A percentile compares a stretch with the other conserved stretches of the same genome.
Evolutionary conservation across 1,139 yeast genomes (phyloP).

Genomic region (Sugiyamaella neomexicana): DNA sequence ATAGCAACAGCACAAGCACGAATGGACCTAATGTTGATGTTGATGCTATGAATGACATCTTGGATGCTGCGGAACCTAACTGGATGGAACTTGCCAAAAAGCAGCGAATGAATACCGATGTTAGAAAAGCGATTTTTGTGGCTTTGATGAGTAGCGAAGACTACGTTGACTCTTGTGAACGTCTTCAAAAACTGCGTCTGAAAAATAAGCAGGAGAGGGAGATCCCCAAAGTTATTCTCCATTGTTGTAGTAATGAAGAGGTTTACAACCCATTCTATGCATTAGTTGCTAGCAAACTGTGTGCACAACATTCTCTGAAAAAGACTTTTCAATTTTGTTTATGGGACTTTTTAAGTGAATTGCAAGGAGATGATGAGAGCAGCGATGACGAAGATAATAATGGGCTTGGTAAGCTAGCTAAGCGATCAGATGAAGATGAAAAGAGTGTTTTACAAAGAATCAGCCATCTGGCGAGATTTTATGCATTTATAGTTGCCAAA

Average conservation of each 20-base stretch:
- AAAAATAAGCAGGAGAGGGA: conserved; percentile 85
- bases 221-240: conserved; percentile 79
- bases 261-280: conserved; percentile 91
- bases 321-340: conserved; percentile 85
- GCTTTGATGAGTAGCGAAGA: conserved; percentile 96
- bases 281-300: conserved; percentile 70
- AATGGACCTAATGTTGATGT: conserved; percentile 26
- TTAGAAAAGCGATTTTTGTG: conserved; percentile 88
- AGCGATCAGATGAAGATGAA: conserved; percentile 39
- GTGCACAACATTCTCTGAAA: conserved; percentile 63
- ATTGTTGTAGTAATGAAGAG: conserved; percentile 82
- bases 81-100: conserved; percentile 84
- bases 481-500: conserved; percentile 71
- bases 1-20: not conserved
- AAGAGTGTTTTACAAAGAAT: conserved; percentile 57
- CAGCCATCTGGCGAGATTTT: conserved; percentile 75
- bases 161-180: conserved; percentile 80
- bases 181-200: conserved; percentile 74
- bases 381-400: conserved; percentile 39
- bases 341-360: conserved; percentile 83
- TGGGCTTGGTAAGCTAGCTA: conserved; percentile 10
- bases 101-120: conserved; percentile 93
- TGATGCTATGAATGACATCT: conserved; percentile 51
- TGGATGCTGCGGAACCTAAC: conserved; percentile 74
- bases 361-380: conserved; percentile 55